These are phyloP conservation scores for Daldinia sp. DNA, from an alignment of 2,329 filamentous ascomycete genomes.

Conservation along the genomic window DNA sequence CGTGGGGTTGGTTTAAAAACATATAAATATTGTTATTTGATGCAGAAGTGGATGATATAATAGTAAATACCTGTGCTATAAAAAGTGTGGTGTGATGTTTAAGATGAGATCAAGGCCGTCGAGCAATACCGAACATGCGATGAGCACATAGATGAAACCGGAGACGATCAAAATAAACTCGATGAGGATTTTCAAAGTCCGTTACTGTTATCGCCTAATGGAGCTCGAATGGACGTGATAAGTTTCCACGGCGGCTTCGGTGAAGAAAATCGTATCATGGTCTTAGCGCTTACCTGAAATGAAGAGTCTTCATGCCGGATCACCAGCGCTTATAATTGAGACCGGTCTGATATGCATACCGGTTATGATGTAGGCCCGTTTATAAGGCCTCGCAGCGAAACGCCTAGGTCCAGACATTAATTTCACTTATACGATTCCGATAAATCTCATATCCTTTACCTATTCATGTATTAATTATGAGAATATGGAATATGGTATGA, in stretches of 20 bases:
- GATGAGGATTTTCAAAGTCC: background rate
- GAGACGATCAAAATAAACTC: background rate
- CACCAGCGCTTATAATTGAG: background rate
- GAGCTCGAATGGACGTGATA: background rate
- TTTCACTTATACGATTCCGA: background rate
- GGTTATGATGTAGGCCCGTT: background rate
- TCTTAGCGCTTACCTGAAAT: background rate
- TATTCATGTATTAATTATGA: background rate
- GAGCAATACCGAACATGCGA: background rate
- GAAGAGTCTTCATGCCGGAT: background rate
- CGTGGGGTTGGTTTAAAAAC: no score
- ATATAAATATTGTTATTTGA: no score
- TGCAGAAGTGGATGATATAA: no score
- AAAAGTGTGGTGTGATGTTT: background rate
- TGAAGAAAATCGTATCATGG: background rate
- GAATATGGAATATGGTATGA: background rate
- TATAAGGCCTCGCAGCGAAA: background rate
- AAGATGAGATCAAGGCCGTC: background rate
- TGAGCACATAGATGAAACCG: background rate
- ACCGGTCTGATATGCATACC: background rate
- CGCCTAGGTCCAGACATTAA: background rate
- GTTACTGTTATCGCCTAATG: background rate
- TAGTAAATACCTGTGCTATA: no score
- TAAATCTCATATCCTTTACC: background rate
- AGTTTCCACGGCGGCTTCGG: background rate